phyloP scores from a whole-genome alignment of 768 basidiomycete species.

The Serendipita vermifera region DNA sequence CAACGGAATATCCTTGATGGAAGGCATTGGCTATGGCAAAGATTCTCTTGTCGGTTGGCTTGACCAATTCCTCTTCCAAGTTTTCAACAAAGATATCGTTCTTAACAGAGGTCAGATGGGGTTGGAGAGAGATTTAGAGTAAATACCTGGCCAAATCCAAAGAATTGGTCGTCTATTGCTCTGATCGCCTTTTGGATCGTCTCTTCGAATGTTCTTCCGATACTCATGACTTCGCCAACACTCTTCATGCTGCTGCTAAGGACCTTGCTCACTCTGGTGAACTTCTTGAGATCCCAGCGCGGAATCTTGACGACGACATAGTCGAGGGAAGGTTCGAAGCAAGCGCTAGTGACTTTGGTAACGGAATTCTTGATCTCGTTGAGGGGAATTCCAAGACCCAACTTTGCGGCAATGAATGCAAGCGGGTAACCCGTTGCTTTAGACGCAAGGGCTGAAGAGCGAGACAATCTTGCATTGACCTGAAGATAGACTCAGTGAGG shows the following conservation, averaged over 20 bases:
- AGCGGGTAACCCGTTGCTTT: conserved; percentile 98
- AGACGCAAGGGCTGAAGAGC: conserved; percentile 93
- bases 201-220: conserved; percentile 96
- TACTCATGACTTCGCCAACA: conserved; percentile 98
- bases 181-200: conserved; percentile 97
- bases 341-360: conserved; percentile 90
- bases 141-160: conserved; percentile 75
- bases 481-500: conserved; percentile 16
- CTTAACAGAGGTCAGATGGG: conserved; percentile 28
- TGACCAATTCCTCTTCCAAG: conserved; percentile 82
- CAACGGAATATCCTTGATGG: conserved; percentile 82
- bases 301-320: conserved; percentile 98
- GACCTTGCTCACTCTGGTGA: conserved; percentile 79
- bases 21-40: conserved; percentile 94
- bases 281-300: conserved; percentile 98
- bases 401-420: conserved; percentile 95
- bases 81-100: conserved; percentile 70
- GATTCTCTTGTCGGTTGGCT: conserved; percentile 93
- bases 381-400: conserved; percentile 91
- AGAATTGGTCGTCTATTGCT: conserved; percentile 89
- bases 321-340: conserved; percentile 96
- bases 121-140: neutral
- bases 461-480: conserved; percentile 95
- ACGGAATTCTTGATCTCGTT: conserved; percentile 98
- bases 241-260: conserved; percentile 97